Base-by-base conservation (phyloP, 257 asterid genomes). In the Oldenlandia corymbosa region DNA sequence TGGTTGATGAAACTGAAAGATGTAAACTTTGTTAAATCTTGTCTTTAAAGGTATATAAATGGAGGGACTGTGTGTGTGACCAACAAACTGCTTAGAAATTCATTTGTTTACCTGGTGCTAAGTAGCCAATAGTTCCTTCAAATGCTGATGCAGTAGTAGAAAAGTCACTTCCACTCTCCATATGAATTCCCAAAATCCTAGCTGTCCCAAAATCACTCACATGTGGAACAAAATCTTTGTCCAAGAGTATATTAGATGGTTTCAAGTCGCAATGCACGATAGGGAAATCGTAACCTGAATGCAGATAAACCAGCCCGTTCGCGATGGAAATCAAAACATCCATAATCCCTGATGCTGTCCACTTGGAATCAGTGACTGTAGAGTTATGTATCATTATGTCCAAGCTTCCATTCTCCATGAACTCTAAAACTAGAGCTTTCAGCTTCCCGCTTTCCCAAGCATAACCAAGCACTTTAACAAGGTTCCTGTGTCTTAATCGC, bases 121-220 rank as follows among this genome's bases (percentile, higher is more conserved):
- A 71, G 91, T 91, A 91, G 64, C 97, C 97, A 56, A 91, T 91
- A 13, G 95, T 91, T 68, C 97, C 96, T 85, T 85, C 77, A 69
- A 91, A 85, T 10, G 86, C 83, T 6, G 91, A 83, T 28, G 89
- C 68, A 42, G 87, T 74, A 42, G 87, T 74, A 0, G 88, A 81
- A 2, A 55, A n/a, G 68, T 77, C 60, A 48, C 67, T 62, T 51
- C 78, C 87, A n/a, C 68, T 79, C 48, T 86, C 89, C 9, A 67
- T 70, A 76, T 71, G 80, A 62, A 85, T 46, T 10, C 97, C 96
- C 27, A 88, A 75, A 49, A 91, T 85, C 72, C 96, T 69, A 3
- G 96, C 91, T 2, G 95, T 88, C 55, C 97, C 97, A 60, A 91
- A 91, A 76, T 91, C 96, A 50, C 96, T 85, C 13, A 91, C 88